Evolutionary conservation across 441 rosid genomes (phyloP), one percentile per base, ranked within the genome.

Genomic region (Manihot esculenta): DNA sequence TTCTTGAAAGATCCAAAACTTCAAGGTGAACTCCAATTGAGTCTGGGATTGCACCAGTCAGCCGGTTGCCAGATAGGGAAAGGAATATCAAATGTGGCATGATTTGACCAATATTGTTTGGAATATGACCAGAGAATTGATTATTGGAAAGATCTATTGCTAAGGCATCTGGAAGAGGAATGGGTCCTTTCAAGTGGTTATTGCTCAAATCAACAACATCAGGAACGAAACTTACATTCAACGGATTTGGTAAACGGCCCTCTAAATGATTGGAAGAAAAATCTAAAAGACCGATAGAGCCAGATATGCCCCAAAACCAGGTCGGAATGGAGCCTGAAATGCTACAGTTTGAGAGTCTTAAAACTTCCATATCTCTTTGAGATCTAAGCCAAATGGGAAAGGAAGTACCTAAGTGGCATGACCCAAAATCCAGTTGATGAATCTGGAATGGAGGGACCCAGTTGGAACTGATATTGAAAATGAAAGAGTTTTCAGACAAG

Each of bases 391-490:
- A 85, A 11, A 42, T 45, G 17, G 89, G 89, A 57, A 82, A 83
- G 0, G 76, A 59, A 35, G 83, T 79, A 57, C 86, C 87, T 7
- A 85, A 38, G 13, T 63, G 24, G 57, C 86, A 83, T 6, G 85
- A 85, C 26, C 76, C 70, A 72, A 83, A 15, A 21, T 69, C 79
- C 7, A 85, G 79, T 45, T 38, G 0, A 12, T 3, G 45, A 21
- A 73, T 61, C 41, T 83, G 87, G 71, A 85, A 83, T 7, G 84
- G 84, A 57, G 89, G 84, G 49, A 76, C 38, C 89, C 89, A 83
- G n/a, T 53, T 38, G 30, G 81, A 68, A 44, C 77, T 74, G 50
- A 85, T 75, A 61, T 83, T 81, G 21, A 82, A 41, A 67, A 53
- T 24, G 70, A 85, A 72, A n/a, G 83, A 80, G 21, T 80, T 83